Evolutionary conservation across 768 basidiomycete genomes (phyloP).

Genomic region (Suillus occidentalis): DNA sequence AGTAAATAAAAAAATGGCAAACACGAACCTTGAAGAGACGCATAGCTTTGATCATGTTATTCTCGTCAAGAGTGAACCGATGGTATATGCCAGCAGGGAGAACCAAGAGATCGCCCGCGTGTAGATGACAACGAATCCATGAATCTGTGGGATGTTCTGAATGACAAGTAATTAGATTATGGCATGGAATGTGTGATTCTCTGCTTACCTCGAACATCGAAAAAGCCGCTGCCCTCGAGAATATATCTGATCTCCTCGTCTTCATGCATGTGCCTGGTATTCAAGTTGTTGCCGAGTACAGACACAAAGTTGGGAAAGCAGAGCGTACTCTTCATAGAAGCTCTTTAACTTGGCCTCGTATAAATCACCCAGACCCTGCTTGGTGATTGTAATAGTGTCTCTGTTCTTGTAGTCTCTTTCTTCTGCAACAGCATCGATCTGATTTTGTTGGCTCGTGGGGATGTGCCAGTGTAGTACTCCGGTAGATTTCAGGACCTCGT

Average conservation of each 20-base stretch:
- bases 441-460: constrained; percentile 52
- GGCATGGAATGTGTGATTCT: not conserved
- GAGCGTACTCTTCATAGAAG: constrained; percentile 81
- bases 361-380: constrained; percentile 74
- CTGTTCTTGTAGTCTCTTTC: constrained; percentile 81
- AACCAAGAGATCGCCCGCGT: constrained; percentile 81
- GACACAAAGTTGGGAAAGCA: not conserved
- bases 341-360: constrained; percentile 82
- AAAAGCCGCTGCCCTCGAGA: constrained; percentile 83
- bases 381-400: constrained; percentile 76
- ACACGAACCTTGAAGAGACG: constrained; percentile 76
- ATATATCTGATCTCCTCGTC: constrained; percentile 96
- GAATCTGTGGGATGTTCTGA: constrained; percentile 62
- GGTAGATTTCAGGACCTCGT: constrained; percentile 49
- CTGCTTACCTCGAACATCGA: constrained; percentile 79
- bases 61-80: constrained; percentile 86
- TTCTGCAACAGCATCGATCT: constrained; percentile 60
- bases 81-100: constrained; percentile 93
- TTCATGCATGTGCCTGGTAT: constrained; percentile 82
- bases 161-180: not conserved
- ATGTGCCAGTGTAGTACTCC: constrained; percentile 71
- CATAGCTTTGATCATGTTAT: constrained; percentile 71
- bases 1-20: not conserved
- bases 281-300: not conserved
- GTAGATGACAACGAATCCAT: constrained; percentile 82